Percentiles rank a stretch among this genome's conserved stretches.
These are phyloP conservation scores for Fusarium armeniacum DNA, from an alignment of 2,329 filamentous ascomycete genomes.

Conservation along the genomic window DNA sequence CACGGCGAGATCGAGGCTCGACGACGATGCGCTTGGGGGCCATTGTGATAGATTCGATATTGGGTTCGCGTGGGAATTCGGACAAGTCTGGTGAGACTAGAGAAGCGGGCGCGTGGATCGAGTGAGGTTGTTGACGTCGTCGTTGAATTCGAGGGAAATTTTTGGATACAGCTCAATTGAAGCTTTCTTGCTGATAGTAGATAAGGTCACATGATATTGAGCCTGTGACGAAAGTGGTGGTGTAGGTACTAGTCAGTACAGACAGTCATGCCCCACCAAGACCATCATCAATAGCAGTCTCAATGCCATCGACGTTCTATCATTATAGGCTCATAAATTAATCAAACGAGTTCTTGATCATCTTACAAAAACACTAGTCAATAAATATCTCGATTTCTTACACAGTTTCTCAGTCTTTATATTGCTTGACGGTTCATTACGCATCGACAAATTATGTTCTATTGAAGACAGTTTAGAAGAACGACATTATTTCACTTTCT, in stretches of 20 bases:
- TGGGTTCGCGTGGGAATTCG: slow-evolving; percentile 1
- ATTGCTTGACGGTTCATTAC: neutral
- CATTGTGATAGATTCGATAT: slow-evolving; percentile 62
- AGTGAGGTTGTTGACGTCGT: slow-evolving; percentile 18
- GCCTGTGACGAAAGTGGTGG: neutral
- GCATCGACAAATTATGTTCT: neutral
- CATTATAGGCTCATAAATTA: slow-evolving; percentile 15
- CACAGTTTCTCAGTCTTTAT: neutral
- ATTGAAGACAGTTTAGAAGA: neutral
- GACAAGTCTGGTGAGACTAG: slow-evolving; percentile 26
- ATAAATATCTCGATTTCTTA: too few species aligned
- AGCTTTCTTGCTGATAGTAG: slow-evolving; percentile 39
- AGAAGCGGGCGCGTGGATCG: slow-evolving; percentile 15
- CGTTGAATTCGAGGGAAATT: slow-evolving; percentile 44
- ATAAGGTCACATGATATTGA: slow-evolving; percentile 48
- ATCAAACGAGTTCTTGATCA: slow-evolving; percentile 14
- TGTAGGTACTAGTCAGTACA: neutral
- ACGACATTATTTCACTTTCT: neutral
- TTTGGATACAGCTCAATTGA: slow-evolving; percentile 39
- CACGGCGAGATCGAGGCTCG: slow-evolving; percentile 58
- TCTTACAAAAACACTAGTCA: neutral
- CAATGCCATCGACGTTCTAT: slow-evolving; percentile 29
- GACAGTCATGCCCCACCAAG: slow-evolving; percentile 34
- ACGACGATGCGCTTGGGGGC: slow-evolving; percentile 72
- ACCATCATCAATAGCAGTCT: slow-evolving; percentile 12